phyloP scores from a whole-genome alignment of 192 early-diverging fungal species.

The Mortierella antarctica region DNA sequence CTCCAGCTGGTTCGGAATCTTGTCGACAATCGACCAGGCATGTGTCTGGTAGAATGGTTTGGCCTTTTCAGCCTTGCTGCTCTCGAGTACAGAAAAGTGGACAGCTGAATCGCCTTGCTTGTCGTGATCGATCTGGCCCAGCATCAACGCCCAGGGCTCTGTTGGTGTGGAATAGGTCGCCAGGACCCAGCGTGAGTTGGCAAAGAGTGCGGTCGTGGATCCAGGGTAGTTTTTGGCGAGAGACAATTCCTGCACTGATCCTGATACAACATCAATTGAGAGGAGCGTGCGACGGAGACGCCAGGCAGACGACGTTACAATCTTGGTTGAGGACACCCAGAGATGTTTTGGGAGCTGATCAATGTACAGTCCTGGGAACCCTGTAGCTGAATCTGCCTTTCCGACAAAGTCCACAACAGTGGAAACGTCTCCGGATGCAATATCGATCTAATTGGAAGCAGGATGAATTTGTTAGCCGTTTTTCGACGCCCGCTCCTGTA shows the following conservation, averaged over 20 bases:
- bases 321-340: constrained; percentile 38
- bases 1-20: constrained; percentile 47
- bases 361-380: constrained; percentile 79
- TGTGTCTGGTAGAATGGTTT: constrained; percentile 27
- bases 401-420: constrained; percentile 54
- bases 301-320: constrained; percentile 32
- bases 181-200: constrained; percentile 55
- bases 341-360: constrained; percentile 61
- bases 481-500: neutral
- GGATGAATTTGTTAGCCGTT: neutral
- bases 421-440: constrained; percentile 17
- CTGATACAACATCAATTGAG: constrained; percentile 54
- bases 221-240: constrained; percentile 54
- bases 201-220: constrained; percentile 59
- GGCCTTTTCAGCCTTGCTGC: constrained; percentile 29
- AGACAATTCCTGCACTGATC: constrained; percentile 63
- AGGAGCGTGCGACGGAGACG: constrained; percentile 40
- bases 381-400: constrained; percentile 43
- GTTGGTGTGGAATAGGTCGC: constrained; percentile 64
- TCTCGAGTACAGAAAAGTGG: constrained; percentile 27
- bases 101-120: constrained; percentile 11
- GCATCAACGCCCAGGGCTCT: constrained; percentile 55
- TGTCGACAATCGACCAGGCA: constrained; percentile 47
- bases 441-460: constrained; percentile 9
- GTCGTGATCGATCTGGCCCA: constrained; percentile 32